Conservation (phyloP, 805 yeast genomes). For the Schwanniomyces polymorphus region DNA sequence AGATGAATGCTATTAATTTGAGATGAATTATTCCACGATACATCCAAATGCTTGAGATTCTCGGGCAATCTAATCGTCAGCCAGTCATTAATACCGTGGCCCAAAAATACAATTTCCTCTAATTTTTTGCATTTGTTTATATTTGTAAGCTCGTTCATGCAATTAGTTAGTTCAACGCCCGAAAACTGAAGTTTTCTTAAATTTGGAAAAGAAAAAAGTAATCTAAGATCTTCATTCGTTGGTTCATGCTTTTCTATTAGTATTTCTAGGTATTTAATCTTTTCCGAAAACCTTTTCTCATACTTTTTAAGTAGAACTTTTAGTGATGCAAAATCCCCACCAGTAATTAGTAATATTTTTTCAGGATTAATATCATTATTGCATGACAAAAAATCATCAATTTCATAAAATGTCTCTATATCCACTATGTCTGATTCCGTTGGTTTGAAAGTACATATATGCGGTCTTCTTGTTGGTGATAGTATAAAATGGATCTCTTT, state of each 20-base stretch:
- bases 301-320: conserved; percentile 20
- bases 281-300: conserved; percentile 11
- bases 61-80: conserved; percentile 23
- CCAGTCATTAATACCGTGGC: conserved; percentile 33
- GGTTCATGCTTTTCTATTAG: conserved; percentile 26
- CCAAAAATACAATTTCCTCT: conserved; percentile 29
- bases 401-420: conserved; percentile 26
- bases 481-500: conserved; percentile 34
- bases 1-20: conserved; percentile 21
- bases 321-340: conserved; percentile 30
- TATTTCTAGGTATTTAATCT: conserved; percentile 21
- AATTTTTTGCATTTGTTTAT: conserved; percentile 13
- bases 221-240: conserved; percentile 15
- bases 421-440: conserved; percentile 7
- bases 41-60: conserved; percentile 25
- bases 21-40: conserved; percentile 33
- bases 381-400: conserved; percentile 29
- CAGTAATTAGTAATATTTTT: conserved; percentile 25
- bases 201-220: conserved; percentile 23
- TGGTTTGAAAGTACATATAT: conserved; percentile 2
- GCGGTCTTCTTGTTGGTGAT: conserved; percentile 27
- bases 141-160: conserved; percentile 2
- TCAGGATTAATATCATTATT: conserved; percentile 29
- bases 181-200: conserved; percentile 30
- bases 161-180: conserved; percentile 15